Percentiles rank a stretch among this genome's conserved stretches.
Evolutionary conservation across 768 basidiomycete species (phyloP).

Genomic region (Kwoniella sp.): DNA sequence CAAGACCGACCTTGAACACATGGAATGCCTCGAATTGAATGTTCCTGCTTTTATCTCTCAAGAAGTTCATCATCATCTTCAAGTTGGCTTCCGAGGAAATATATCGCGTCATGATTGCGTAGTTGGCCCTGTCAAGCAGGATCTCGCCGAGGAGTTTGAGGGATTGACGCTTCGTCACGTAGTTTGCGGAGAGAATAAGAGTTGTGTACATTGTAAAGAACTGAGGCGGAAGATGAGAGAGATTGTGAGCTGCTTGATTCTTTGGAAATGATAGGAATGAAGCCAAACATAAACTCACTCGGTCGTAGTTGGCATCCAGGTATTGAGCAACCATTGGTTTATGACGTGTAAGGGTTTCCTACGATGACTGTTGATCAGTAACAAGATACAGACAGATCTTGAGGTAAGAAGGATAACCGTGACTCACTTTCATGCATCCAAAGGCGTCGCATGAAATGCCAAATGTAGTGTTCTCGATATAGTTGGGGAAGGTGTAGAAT

Average conservation of each 20-base stretch:
- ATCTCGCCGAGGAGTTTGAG: constrained; percentile 98
- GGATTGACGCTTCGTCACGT: constrained; percentile 99
- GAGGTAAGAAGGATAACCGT: background rate
- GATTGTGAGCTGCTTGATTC: too few species aligned
- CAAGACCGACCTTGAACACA: constrained; percentile 86
- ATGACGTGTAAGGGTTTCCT: constrained; percentile 91
- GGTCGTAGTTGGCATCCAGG: constrained; percentile 94
- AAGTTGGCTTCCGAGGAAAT: constrained; percentile 93
- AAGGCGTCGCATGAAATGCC: constrained; percentile 98
- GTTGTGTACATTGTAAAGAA: constrained; percentile 95
- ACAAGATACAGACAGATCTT: too few species aligned
- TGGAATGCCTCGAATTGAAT: constrained; percentile 99
- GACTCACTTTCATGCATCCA: constrained; percentile 76
- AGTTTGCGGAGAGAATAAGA: constrained; percentile 89
- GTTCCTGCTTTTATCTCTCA: constrained; percentile 98
- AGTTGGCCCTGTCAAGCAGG: constrained; percentile 94
- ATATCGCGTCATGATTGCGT: constrained; percentile 97
- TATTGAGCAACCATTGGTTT: constrained; percentile 98
- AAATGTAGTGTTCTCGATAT: constrained; percentile 96
- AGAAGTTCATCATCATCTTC: constrained; percentile 99
- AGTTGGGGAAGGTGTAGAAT: constrained; percentile 94
- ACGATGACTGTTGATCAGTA: too few species aligned
- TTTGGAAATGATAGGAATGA: too few species aligned
- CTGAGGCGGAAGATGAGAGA: constrained; percentile 57
- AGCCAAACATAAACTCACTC: constrained; percentile 61